Conservation (phyloP, 495 filamentous ascomycete species). For the Cudoniella acicularis region DNA sequence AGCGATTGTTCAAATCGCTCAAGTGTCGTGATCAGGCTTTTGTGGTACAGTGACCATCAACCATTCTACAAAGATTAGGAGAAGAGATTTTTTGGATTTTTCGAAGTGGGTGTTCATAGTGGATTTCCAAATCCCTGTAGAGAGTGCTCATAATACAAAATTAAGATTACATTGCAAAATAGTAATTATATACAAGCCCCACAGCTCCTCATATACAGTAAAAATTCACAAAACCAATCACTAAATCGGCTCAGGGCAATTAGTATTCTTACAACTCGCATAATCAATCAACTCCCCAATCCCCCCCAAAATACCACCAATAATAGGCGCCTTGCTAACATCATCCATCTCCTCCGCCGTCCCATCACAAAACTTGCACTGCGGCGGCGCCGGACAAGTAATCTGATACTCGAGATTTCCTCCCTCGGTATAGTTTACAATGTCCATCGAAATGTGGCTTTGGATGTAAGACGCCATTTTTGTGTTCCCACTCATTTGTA, state of each 20-base stretch:
- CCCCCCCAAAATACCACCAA: neutral
- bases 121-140: too few species aligned
- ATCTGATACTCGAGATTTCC: neutral
- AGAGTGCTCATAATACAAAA: too few species aligned
- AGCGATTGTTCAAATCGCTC: too few species aligned
- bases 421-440: neutral
- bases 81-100: too few species aligned
- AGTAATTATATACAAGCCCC: too few species aligned
- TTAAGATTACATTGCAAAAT: too few species aligned
- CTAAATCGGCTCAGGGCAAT: neutral
- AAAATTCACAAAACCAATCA: too few species aligned
- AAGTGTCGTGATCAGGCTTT: too few species aligned
- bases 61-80: too few species aligned
- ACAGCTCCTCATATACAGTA: too few species aligned
- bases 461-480: neutral
- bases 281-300: neutral
- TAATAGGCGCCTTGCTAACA: neutral
- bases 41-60: too few species aligned
- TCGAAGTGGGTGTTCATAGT: too few species aligned
- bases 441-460: neutral
- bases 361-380: neutral
- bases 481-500: neutral
- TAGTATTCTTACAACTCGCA: neutral
- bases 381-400: neutral
- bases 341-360: neutral